Evolutionary conservation across 164 flowering plant genomes (phyloP), one percentile per base, ranked within the genome.

Genomic region (Piper longum): DNA sequence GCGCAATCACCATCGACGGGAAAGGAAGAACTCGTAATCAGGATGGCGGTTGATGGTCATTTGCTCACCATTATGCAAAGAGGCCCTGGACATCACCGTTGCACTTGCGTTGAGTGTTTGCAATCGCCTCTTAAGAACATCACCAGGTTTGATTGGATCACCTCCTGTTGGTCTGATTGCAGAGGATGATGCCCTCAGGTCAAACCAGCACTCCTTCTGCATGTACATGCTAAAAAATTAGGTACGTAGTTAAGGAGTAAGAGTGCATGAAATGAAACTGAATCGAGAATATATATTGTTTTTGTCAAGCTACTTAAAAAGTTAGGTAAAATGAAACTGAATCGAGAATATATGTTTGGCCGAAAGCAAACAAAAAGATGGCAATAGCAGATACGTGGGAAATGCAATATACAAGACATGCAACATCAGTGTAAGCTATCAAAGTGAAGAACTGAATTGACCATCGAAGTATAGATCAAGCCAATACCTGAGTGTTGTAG

Each of bases 191-290:
- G 66, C 14, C 73, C 71, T 69, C 7, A 5, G 52, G 14, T 48
- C 14, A 74, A 85, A 85, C 95, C 95, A 87, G 66, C 85, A 74
- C 73, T 85, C 95, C 51, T 66, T 71, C 95, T 87, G 84, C 62
- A 59, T 18, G 64, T 7, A 56, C 3, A 41, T 1, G 16, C 3
- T 48, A 8, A 26, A 26, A 26, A 26, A 26, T 26, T 26, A 26
- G 36, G 2, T 26, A 26, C 36, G 36, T 26, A 0, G 36, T 26
- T 26, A 26, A 26, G 36, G 1, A 26, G 36, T 26, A 26, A n/a
- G n/a, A n/a, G n/a, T n/a, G n/a, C 36, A 26, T 26, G 2, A 2
- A 26, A 26, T 26, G 36, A 14, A 48, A 48, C 52, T 2, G 52
- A 48, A 48, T 9, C 14, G 52, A 48, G 52, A 48, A 48, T 9